Percentiles rank a stretch among this genome's conserved stretches.
phyloP scores from a whole-genome alignment of 139 green algal genomes.

The Volvox reticuliferus region DNA sequence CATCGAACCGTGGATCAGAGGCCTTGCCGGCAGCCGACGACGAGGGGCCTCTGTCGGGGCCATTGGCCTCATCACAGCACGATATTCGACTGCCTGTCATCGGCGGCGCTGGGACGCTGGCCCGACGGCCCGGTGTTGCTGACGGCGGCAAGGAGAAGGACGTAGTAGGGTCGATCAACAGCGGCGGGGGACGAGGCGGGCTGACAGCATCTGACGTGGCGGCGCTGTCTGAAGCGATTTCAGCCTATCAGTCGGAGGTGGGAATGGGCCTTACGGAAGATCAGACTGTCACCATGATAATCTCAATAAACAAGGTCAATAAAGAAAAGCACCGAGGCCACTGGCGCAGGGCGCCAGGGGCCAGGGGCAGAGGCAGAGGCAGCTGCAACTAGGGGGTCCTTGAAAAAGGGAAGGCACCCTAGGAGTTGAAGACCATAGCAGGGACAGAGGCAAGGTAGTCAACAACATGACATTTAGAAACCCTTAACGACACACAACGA shows the following conservation, averaged over 20 bases:
- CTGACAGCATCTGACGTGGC: slow-evolving; percentile 15
- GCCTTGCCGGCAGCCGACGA: not conserved
- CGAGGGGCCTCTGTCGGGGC: not conserved
- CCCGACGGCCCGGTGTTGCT: not conserved
- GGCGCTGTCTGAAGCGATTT: slow-evolving; percentile 11
- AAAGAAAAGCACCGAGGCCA: too few species aligned
- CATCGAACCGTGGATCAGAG: not conserved
- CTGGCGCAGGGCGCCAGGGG: too few species aligned
- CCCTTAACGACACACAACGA: too few species aligned
- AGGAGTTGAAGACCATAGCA: too few species aligned
- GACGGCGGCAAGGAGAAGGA: too few species aligned
- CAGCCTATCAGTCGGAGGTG: slow-evolving; percentile 18
- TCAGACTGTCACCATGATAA: too few species aligned
- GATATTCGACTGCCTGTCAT: slow-evolving; percentile 25
- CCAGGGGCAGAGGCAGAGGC: too few species aligned
- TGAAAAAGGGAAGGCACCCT: too few species aligned
- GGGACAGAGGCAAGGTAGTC: too few species aligned
- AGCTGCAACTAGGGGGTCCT: not conserved
- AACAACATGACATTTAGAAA: too few species aligned
- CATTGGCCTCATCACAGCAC: not conserved
- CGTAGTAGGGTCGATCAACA: too few species aligned
- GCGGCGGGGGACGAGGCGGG: not conserved
- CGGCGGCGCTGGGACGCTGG: not conserved
- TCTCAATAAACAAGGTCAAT: too few species aligned
- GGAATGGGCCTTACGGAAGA: not conserved